Evolutionary conservation across 129 eudicot genomes (phyloP), one percentile per base, ranked within the genome.

Genomic region (Artemisia tridentata): DNA sequence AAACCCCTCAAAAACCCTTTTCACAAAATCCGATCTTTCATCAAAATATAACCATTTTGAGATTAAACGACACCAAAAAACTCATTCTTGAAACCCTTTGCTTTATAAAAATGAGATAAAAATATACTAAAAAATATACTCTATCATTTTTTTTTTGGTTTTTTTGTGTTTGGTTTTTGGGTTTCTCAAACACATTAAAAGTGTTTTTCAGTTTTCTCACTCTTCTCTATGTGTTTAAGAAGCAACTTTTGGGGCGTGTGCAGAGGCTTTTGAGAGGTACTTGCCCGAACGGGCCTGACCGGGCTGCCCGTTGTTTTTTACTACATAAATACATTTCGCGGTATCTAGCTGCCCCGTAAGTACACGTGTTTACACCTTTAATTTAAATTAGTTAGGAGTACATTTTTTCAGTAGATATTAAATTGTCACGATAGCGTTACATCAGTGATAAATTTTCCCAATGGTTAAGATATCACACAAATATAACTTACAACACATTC

Each of bases 191-290:
- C 45, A 38, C 45, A 38, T 38, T 38, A 38, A 38, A 38, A 38
- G 45, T 38, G 45, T 34, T 34, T 5, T 34, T 34, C 41, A 34
- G 41, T 65, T 78, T 31, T 70, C 78, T 67, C 69, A 68, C 71
- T 65, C 83, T 29, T 20, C 17, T 20, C 34, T 50, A 71, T 51
- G 69, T 38, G 74, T 58, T 73, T 71, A 63, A 43, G 75, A 67
- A 67, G 56, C 52, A 67, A 65, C 86, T 79, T 85, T 85, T 75
- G 74, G 83, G 76, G 90, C 86, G 86, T 79, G 90, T 81, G 84
- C 78, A 74, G 80, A 63, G 76, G 68, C 69, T 52, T 43, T 72
- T 79, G 31, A 73, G 78, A 78, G 41, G 64, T 77, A 76, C 80
- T 69, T 67, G 69, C 74, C 73, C 72, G 65, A 20, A 59, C 54